Evolutionary conservation across 2,329 filamentous ascomycete species (phyloP).

Genomic region (Erysiphe pulchra): DNA sequence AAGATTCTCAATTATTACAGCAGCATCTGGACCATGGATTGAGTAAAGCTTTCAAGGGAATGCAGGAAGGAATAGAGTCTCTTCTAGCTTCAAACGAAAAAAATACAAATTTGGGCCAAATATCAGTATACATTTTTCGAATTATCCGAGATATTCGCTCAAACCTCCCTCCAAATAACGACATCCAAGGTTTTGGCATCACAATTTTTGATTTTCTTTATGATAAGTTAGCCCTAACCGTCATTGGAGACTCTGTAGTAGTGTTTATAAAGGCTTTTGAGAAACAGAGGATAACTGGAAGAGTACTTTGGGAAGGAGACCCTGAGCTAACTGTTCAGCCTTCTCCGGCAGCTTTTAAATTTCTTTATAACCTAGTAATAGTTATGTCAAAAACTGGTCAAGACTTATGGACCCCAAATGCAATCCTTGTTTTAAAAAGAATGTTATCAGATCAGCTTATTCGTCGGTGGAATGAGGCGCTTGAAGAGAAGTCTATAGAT

Average conservation of each 20-base stretch:
- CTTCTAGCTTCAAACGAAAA: slow-evolving; percentile 23
- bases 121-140: slow-evolving; percentile 43
- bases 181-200: slow-evolving; percentile 29
- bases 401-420: slow-evolving; percentile 58
- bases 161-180: slow-evolving; percentile 29
- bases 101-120: slow-evolving; percentile 21
- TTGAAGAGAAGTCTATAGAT: slow-evolving; percentile 3
- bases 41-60: slow-evolving; percentile 26
- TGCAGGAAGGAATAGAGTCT: slow-evolving; percentile 27
- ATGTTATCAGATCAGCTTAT: slow-evolving; percentile 23
- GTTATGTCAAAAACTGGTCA: slow-evolving; percentile 45
- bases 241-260: slow-evolving; percentile 24
- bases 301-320: slow-evolving; percentile 56
- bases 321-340: slow-evolving; percentile 55
- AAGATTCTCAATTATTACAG: slow-evolving; percentile 41
- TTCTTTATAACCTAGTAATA: slow-evolving; percentile 36
- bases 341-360: slow-evolving; percentile 45
- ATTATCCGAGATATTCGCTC: slow-evolving; percentile 48
- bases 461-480: slow-evolving; percentile 15
- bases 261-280: slow-evolving; percentile 19
- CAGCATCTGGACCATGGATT: slow-evolving; percentile 31
- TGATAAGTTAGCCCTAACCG: slow-evolving; percentile 26
- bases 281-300: slow-evolving; percentile 27
- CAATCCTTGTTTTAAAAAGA: slow-evolving; percentile 36
- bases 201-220: slow-evolving; percentile 39